These are phyloP conservation scores for Geotrichum restrictum DNA, from an alignment of 1,139 yeast genomes.

Conservation along the genomic window DNA sequence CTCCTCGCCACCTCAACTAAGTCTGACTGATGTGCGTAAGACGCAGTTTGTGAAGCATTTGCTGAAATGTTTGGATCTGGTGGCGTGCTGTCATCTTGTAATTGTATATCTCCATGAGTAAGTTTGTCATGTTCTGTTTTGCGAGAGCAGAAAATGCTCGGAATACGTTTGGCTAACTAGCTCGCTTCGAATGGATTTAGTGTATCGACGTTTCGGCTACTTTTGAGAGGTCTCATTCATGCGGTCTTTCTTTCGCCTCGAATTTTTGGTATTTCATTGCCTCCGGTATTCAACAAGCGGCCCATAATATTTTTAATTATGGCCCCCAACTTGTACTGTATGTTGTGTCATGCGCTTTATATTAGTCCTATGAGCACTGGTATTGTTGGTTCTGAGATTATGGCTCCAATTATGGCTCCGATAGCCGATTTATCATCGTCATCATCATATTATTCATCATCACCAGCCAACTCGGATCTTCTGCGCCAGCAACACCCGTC, in stretches of 20 bases:
- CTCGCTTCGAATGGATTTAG: constrained; percentile 6
- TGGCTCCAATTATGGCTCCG: too few relatives aligned
- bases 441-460: too few relatives aligned
- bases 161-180: background rate
- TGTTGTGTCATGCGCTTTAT: constrained; percentile 23
- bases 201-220: constrained; percentile 28
- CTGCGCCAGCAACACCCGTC: background rate
- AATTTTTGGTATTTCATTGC: constrained; percentile 24
- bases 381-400: too few relatives aligned
- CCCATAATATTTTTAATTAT: constrained; percentile 27
- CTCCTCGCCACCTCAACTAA: background rate
- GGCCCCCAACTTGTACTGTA: constrained; percentile 25
- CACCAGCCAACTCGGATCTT: background rate
- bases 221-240: constrained; percentile 29
- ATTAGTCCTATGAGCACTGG: constrained; percentile 20
- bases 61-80: constrained; percentile 26
- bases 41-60: constrained; percentile 29
- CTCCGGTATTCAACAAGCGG: constrained; percentile 25
- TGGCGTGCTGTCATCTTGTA: constrained; percentile 29
- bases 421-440: too few relatives aligned
- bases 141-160: too few relatives aligned
- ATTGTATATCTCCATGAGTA: constrained; percentile 32
- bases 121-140: constrained; percentile 9
- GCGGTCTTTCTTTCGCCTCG: constrained; percentile 29
- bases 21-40: constrained; percentile 20